Evolutionary conservation across 2,329 filamentous ascomycete genomes (phyloP).

Genomic region (Trichoderma sp.): DNA sequence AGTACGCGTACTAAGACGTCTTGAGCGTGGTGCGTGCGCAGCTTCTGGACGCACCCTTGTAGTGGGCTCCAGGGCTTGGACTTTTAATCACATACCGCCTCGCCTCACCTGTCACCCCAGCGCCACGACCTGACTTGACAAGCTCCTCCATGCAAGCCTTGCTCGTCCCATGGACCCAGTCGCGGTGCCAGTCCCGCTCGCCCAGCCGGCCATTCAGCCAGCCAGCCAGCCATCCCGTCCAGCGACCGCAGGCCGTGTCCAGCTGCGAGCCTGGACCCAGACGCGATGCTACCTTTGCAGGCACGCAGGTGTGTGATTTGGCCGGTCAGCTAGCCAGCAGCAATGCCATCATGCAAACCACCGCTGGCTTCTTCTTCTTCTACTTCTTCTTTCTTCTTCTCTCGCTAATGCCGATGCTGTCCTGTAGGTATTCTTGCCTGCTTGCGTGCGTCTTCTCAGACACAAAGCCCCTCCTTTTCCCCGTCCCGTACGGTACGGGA

Average conservation of each 20-base stretch:
- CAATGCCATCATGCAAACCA: not conserved
- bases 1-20: constrained; percentile 19
- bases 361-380: not conserved
- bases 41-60: not conserved
- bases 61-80: constrained; percentile 8
- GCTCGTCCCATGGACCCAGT: constrained; percentile 2
- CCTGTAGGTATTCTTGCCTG: too few species aligned
- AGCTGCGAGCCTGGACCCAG: not conserved
- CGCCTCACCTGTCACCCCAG: constrained; percentile 25
- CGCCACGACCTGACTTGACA: constrained; percentile 24
- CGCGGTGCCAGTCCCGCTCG: constrained; percentile 10
- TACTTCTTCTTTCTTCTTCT: not conserved
- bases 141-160: constrained; percentile 21
- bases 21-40: constrained; percentile 17
- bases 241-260: not conserved
- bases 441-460: not conserved
- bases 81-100: constrained; percentile 25
- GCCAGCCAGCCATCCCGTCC: constrained; percentile 2
- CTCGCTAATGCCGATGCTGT: not conserved
- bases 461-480: not conserved
- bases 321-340: constrained; percentile 4
- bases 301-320: not conserved
- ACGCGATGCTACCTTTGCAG: not conserved
- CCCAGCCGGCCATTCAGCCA: not conserved
- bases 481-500: not conserved